Evolutionary conservation across 768 basidiomycete species (phyloP), one percentile per base, ranked within the genome.

Genomic region (Lentinula boryana): DNA sequence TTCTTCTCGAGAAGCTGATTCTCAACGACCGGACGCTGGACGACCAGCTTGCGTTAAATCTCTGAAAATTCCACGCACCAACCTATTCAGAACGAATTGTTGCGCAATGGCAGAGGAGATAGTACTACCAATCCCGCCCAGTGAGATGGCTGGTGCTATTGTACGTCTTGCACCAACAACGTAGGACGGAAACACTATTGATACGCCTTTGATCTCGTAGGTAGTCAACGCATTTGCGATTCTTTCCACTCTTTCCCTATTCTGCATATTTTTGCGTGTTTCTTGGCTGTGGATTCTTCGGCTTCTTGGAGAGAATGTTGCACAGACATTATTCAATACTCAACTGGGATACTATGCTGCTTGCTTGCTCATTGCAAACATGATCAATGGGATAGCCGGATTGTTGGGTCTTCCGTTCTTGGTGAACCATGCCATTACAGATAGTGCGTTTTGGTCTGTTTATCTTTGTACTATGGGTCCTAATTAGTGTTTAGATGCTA

Each of bases 261-360:
- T 76, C 18, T 80, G 79, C 13, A 79, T 88, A 54, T 74, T 73
- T 58, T 58, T 77, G 33, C 80, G 84, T 60, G 74, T 80, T 40
- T 62, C 76, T 51, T 85, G 79, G 74, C 70, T 85, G 46, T 80
- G 75, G 44, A 36, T 79, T 27, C 69, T 69, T 56, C 70, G 74
- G 36, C 65, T 71, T 62, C 65, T 76, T 60, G 67, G 63, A 35
- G 66, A 59, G 38, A 63, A 68, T 35, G 63, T 61, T 16, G 53
- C 66, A 32, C 67, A 69, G 61, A 67, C 77, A 16, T 89, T 90
- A 70, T 88, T 91, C 70, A 79, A 80, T 60, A 88, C 87, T 6
- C 87, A 88, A 63, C 79, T 89, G 13, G 89, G 89, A 1, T 79
- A 81, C 54, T 89, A 89, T 68, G 80, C 82, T n/a, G 78, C 75